phyloP scores from a whole-genome alignment of 2,329 filamentous ascomycete genomes.

The Harringtonia aguacate region DNA sequence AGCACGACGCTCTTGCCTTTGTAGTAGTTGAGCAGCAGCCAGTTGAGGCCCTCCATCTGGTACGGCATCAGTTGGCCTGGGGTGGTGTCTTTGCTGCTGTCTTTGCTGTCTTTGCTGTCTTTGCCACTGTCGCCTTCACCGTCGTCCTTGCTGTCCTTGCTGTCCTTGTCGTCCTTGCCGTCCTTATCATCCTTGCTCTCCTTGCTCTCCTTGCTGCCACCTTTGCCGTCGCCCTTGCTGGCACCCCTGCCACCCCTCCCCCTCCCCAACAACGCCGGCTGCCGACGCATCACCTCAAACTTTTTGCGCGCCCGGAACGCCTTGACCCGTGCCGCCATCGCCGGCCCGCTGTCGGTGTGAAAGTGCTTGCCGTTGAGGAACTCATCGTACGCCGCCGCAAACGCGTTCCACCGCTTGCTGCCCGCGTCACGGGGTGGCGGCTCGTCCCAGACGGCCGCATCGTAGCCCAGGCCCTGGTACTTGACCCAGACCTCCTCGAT shows the following conservation, averaged over 20 bases:
- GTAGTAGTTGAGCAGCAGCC: conserved; percentile 88
- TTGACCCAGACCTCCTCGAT: conserved; percentile 74
- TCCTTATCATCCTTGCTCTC: no score
- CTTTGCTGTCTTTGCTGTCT: no score
- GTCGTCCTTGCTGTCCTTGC: no score
- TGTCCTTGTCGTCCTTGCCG: no score
- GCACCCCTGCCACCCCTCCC: no score
- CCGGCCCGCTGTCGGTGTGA: conserved; percentile 37
- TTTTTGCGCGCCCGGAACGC: conserved; percentile 48
- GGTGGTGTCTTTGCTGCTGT: no score
- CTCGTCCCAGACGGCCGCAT: conserved; percentile 82
- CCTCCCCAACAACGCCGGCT: conserved; percentile 63
- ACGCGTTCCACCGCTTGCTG: conserved; percentile 63
- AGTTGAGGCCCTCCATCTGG: conserved; percentile 87
- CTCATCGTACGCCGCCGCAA: conserved; percentile 73
- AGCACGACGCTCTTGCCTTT: conserved; percentile 75
- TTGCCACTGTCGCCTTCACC: no score
- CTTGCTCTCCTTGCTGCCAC: no score
- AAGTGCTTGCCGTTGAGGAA: conserved; percentile 75
- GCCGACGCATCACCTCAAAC: conserved; percentile 59
- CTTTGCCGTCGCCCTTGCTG: no score
- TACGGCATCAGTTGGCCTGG: conserved; percentile 80
- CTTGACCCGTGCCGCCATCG: conserved; percentile 57
- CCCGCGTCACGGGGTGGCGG: conserved; percentile 56
- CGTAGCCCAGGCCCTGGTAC: conserved; percentile 84